These are phyloP conservation scores for Phaffia rhodozyma DNA, from an alignment of 1,284 basidiomycete genomes.

Conservation along the genomic window DNA sequence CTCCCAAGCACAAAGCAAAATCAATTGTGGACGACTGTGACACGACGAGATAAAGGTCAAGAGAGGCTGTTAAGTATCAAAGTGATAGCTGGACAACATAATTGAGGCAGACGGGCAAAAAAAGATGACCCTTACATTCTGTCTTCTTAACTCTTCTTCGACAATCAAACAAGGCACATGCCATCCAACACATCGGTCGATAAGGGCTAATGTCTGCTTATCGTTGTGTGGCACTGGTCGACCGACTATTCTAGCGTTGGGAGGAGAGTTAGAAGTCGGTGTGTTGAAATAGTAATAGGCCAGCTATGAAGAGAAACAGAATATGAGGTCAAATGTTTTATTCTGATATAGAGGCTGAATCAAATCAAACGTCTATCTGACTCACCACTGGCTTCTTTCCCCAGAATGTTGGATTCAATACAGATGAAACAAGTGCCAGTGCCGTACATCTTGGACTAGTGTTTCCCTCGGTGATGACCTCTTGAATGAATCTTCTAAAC, in stretches of 20 bases:
- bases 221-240: slow-evolving; percentile 55
- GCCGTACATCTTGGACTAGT: slow-evolving; percentile 85
- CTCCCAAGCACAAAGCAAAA: slow-evolving; percentile 85
- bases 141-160: slow-evolving; percentile 87
- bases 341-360: neutral
- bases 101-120: slow-evolving; percentile 19
- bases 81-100: neutral
- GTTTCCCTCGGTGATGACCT: slow-evolving; percentile 83
- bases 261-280: slow-evolving; percentile 20
- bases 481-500: slow-evolving; percentile 87
- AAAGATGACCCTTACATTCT: slow-evolving; percentile 60
- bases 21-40: slow-evolving; percentile 87
- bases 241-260: slow-evolving; percentile 22
- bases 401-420: slow-evolving; percentile 64
- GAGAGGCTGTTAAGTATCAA: neutral
- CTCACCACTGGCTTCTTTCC: slow-evolving; percentile 51
- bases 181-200: slow-evolving; percentile 85
- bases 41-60: neutral
- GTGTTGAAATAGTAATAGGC: slow-evolving; percentile 41
- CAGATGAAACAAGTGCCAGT: slow-evolving; percentile 68
- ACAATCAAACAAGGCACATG: slow-evolving; percentile 75
- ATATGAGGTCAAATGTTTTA: neutral
- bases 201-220: slow-evolving; percentile 65
- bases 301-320: slow-evolving; percentile 21
- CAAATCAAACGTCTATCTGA: neutral